Evolutionary conservation across 2,329 filamentous ascomycete species (phyloP).

Genomic region (Mycosphaerella sp.): DNA sequence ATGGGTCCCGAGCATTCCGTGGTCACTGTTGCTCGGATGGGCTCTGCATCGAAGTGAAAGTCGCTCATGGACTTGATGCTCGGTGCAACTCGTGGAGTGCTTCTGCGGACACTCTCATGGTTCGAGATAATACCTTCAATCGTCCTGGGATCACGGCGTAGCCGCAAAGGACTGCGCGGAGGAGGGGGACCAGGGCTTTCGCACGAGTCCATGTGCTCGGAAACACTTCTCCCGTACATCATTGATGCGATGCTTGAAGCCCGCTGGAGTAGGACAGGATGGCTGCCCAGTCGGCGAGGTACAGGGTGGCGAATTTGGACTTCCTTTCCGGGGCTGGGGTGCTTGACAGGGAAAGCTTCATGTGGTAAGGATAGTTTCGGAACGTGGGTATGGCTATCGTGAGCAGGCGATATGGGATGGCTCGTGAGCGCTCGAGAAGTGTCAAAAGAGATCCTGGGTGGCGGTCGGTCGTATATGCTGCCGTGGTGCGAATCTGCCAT

Average conservation of each 20-base stretch:
- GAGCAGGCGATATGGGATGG: slow-evolving; percentile 16
- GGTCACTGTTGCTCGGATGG: slow-evolving; percentile 27
- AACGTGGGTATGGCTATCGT: not conserved
- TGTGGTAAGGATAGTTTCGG: slow-evolving; percentile 25
- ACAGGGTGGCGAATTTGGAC: slow-evolving; percentile 29
- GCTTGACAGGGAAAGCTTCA: slow-evolving; percentile 29
- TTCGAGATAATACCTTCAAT: slow-evolving; percentile 25
- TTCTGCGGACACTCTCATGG: slow-evolving; percentile 17
- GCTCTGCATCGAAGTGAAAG: slow-evolving; percentile 22
- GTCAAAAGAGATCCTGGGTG: slow-evolving; percentile 21
- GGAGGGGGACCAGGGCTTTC: slow-evolving; percentile 31
- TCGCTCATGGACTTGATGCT: slow-evolving; percentile 27
- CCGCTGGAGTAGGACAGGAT: slow-evolving; percentile 28
- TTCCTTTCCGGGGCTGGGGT: slow-evolving; percentile 23
- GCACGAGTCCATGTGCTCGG: slow-evolving; percentile 14
- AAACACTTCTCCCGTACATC: slow-evolving; percentile 25
- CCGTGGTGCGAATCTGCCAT: slow-evolving; percentile 25
- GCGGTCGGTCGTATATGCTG: slow-evolving; percentile 22
- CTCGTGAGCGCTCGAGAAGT: slow-evolving; percentile 20
- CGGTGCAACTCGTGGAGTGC: slow-evolving; percentile 27
- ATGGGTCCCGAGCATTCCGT: slow-evolving; percentile 33
- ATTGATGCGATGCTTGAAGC: slow-evolving; percentile 30
- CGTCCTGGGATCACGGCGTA: slow-evolving; percentile 23
- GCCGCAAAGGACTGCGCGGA: slow-evolving; percentile 30
- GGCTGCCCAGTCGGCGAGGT: slow-evolving; percentile 28